phyloP scores from a whole-genome alignment of 345 rosid species.

The Fremontodendron californicum region DNA sequence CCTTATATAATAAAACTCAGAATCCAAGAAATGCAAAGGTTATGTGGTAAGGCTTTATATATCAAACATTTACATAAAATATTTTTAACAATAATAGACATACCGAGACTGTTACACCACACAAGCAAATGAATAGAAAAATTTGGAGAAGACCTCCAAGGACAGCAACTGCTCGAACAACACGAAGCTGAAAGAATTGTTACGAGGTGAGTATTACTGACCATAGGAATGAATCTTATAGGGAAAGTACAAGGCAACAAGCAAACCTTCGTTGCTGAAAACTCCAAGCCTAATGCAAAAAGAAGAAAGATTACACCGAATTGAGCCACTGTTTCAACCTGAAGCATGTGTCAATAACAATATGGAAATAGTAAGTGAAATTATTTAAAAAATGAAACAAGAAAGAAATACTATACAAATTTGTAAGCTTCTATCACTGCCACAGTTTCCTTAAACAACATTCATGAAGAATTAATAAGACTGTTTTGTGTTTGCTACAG shows the following conservation, averaged over 20 bases:
- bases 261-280: constrained; percentile 70
- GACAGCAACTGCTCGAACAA: constrained; percentile 90
- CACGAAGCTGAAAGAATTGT: constrained; percentile 61
- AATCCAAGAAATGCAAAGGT: neutral
- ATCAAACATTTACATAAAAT: neutral
- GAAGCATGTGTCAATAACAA: constrained; percentile 19
- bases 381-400: neutral
- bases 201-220: constrained; percentile 1
- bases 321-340: constrained; percentile 98
- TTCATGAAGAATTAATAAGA: neutral
- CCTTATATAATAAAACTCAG: neutral
- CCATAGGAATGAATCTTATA: neutral
- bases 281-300: constrained; percentile 87
- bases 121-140: constrained; percentile 81
- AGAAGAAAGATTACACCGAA: constrained; percentile 97
- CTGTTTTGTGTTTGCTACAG: neutral
- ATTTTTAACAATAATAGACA: constrained; percentile 15
- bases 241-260: constrained; percentile 8
- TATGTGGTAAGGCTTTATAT: neutral
- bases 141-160: constrained; percentile 90
- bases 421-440: neutral
- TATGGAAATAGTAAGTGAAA: neutral
- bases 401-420: neutral
- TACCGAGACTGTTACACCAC: constrained; percentile 82
- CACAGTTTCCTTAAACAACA: neutral